Evolutionary conservation across 2,329 filamentous ascomycete species (phyloP), one percentile per base, ranked within the genome.

Genomic region (Exophiala spinifera): DNA sequence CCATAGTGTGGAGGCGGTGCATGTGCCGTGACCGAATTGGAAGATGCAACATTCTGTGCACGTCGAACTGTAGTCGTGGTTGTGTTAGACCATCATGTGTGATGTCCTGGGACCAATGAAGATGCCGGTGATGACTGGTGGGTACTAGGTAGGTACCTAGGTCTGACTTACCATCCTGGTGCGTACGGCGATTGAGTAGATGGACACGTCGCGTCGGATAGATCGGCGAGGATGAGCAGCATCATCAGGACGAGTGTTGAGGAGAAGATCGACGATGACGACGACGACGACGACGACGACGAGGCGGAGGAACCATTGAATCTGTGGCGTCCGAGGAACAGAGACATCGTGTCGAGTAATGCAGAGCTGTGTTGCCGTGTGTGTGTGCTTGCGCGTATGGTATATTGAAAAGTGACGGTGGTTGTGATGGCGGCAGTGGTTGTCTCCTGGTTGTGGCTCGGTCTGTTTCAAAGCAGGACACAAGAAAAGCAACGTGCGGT

Each of bases 11-110:
- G 31, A 21, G 4, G 14, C 8, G 46, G 21, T n/a, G 46, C 46
- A 46, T 15, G 15, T 43, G 37, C 36, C 23, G 15, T 31, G 19
- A n/a, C 36, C 36, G 49, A 46, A 28, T 8, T 49, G 20, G 33
- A 53, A 46, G 39, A 56, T 52, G 33, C 54, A 53, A 49, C 54
- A 47, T 46, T 50, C 54, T 7, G 39, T 46, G 46, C 54, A 56
- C 23, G 45, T 37, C 17, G 54, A 56, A 49, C 54, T 42, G 39
- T 4, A 4, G 10, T n/a, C n/a, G n/a, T 37, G 34, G 15, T 19
- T 40, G 3, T 40, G 2, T 25, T 25, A 5, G 5, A 25, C 23
- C n/a, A n/a, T n/a, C n/a, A n/a, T n/a, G n/a, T n/a, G n/a, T n/a
- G n/a, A n/a, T n/a, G n/a, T n/a, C n/a, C n/a, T n/a, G n/a, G n/a